phyloP scores from a whole-genome alignment of 2,329 filamentous ascomycete genomes.

The Aureobasidium sp. region DNA sequence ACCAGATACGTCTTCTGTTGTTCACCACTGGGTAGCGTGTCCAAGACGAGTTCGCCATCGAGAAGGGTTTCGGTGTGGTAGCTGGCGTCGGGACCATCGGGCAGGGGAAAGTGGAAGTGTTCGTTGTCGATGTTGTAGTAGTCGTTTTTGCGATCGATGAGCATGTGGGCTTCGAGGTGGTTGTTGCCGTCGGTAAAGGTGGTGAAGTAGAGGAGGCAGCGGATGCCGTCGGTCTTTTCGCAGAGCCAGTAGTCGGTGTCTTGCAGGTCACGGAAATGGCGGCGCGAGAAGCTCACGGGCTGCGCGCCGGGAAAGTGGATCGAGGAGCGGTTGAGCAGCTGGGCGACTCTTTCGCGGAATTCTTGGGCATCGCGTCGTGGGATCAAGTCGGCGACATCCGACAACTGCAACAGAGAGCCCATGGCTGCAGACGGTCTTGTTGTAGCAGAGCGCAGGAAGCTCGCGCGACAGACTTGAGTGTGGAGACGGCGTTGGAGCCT shows the following conservation, averaged over 20 bases:
- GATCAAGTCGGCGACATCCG: conserved; percentile 21
- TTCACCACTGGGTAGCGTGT: conserved; percentile 61
- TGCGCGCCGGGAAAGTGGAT: conserved; percentile 80
- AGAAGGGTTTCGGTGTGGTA: conserved; percentile 79
- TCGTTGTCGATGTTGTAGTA: conserved; percentile 74
- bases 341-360: conserved; percentile 26
- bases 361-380: conserved; percentile 22
- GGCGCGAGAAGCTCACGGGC: conserved; percentile 81
- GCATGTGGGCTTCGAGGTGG: conserved; percentile 64
- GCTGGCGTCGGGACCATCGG: conserved; percentile 48
- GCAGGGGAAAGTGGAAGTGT: conserved; percentile 72
- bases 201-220: conserved; percentile 89
- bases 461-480: not conserved
- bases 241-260: conserved; percentile 90
- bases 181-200: conserved; percentile 40
- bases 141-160: conserved; percentile 97
- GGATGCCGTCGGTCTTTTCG: conserved; percentile 95
- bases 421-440: conserved; percentile 15
- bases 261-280: conserved; percentile 76
- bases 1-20: conserved; percentile 76
- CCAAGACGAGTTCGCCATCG: conserved; percentile 89
- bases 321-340: conserved; percentile 63
- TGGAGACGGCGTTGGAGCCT: not conserved
- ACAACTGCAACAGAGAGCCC: conserved; percentile 25
- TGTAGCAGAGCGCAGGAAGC: not conserved